A percentile compares a stretch with the other conserved stretches of the same genome.
phyloP scores from a whole-genome alignment of 2,329 filamentous ascomycete genomes.

The Fusarium nanum region DNA sequence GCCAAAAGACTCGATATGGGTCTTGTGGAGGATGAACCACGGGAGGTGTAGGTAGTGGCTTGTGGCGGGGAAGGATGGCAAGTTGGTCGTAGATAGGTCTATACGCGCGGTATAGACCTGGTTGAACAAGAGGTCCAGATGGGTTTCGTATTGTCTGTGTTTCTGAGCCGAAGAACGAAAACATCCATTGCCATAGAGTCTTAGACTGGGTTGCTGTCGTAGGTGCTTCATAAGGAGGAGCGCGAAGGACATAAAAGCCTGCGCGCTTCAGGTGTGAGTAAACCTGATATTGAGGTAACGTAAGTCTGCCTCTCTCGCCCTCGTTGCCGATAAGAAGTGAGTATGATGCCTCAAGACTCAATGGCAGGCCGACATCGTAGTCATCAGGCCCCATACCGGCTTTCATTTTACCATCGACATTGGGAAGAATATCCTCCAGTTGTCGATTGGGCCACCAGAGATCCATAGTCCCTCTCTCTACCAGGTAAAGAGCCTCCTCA shows the following conservation, averaged over 20 bases:
- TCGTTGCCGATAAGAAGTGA: constrained; percentile 82
- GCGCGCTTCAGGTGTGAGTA: constrained; percentile 85
- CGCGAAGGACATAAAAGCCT: constrained; percentile 84
- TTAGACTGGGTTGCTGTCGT: constrained; percentile 33
- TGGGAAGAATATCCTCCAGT: constrained; percentile 62
- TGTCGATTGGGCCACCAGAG: constrained; percentile 79
- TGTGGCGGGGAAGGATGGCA: constrained; percentile 77
- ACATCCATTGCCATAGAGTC: constrained; percentile 65
- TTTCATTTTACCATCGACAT: constrained; percentile 42
- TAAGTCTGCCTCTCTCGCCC: constrained; percentile 68
- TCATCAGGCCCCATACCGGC: constrained; percentile 50
- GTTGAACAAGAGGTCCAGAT: constrained; percentile 69
- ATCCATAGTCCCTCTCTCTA: constrained; percentile 89
- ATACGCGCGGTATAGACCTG: constrained; percentile 75
- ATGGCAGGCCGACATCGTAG: constrained; percentile 76
- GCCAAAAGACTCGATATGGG: constrained; percentile 79
- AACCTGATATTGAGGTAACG: constrained; percentile 86
- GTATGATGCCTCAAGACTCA: constrained; percentile 93
- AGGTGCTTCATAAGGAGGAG: constrained; percentile 56
- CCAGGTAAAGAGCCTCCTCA: constrained; percentile 89
- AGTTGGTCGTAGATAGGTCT: constrained; percentile 80
- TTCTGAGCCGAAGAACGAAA: constrained; percentile 57
- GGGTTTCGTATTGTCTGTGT: constrained; percentile 47
- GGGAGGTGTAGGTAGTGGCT: constrained; percentile 57
- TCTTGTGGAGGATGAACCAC: constrained; percentile 50